A percentile compares a stretch with the other conserved stretches of the same genome.
These are phyloP conservation scores for Coemansia sp. DNA, from an alignment of 192 early-diverging fungal species.

Conservation along the genomic window DNA sequence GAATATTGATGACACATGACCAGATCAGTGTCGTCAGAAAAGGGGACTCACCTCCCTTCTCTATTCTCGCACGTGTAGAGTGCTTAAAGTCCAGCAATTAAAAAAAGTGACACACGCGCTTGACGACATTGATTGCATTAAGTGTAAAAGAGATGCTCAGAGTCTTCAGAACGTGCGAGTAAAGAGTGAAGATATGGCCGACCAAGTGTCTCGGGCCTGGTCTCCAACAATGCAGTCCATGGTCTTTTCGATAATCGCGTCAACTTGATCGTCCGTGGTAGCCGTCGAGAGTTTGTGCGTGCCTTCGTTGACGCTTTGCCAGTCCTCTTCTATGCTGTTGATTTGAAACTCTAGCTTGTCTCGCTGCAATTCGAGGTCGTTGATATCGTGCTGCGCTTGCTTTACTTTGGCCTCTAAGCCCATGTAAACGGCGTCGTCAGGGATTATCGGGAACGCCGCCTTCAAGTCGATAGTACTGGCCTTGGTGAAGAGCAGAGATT, in stretches of 20 bases:
- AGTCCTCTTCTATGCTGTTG: slow-evolving; percentile 56
- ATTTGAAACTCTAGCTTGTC: slow-evolving; percentile 56
- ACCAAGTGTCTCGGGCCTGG: slow-evolving; percentile 48
- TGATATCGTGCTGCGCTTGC: slow-evolving; percentile 38
- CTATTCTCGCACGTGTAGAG: not conserved
- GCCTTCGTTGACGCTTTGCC: slow-evolving; percentile 47
- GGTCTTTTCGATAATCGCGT: slow-evolving; percentile 31
- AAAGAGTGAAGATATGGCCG: slow-evolving; percentile 34
- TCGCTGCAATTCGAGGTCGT: slow-evolving; percentile 50
- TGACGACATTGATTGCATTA: slow-evolving; percentile 4
- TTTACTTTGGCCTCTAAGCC: slow-evolving; percentile 44
- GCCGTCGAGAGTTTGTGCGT: slow-evolving; percentile 30
- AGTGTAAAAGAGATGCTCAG: slow-evolving; percentile 3
- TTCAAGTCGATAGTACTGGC: slow-evolving; percentile 20
- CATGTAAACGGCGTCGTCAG: slow-evolving; percentile 42
- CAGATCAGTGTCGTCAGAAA: not conserved
- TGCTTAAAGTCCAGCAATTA: slow-evolving; percentile 2
- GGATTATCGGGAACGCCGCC: slow-evolving; percentile 42
- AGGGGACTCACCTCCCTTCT: not conserved
- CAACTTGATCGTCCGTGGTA: slow-evolving; percentile 10
- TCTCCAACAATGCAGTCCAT: slow-evolving; percentile 53
- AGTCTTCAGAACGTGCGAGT: slow-evolving; percentile 18
- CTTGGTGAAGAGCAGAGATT: slow-evolving; percentile 28
- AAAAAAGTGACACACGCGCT: not conserved
- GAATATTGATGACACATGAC: not conserved